phyloP scores from a whole-genome alignment of 2,329 filamentous ascomycete species.

The Ophiocordyceps unilateralis region DNA sequence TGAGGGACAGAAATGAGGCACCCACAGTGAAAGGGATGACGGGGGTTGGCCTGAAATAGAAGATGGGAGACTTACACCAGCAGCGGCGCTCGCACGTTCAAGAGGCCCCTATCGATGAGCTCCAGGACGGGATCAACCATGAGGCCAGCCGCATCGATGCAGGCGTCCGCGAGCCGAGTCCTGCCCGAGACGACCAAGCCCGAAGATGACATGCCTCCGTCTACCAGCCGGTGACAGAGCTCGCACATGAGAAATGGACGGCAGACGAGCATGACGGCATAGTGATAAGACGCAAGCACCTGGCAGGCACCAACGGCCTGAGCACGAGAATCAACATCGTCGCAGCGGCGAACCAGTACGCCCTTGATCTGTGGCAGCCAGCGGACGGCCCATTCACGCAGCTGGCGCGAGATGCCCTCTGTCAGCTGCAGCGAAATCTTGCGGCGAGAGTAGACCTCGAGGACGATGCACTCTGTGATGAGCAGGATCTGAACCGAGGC shows the following conservation, averaged over 20 bases:
- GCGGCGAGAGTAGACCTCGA: slow-evolving; percentile 33
- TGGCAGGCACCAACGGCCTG: slow-evolving; percentile 30
- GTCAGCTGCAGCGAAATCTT: slow-evolving; percentile 36
- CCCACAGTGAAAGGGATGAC: background rate
- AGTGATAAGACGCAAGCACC: slow-evolving; percentile 35
- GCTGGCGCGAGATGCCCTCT: slow-evolving; percentile 33
- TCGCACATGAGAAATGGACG: slow-evolving; percentile 40
- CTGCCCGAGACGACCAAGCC: slow-evolving; percentile 22
- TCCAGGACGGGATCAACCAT: slow-evolving; percentile 32
- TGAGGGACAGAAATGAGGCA: background rate
- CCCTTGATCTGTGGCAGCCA: slow-evolving; percentile 30
- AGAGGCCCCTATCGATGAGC: slow-evolving; percentile 21
- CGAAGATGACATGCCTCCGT: slow-evolving; percentile 7
- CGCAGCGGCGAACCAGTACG: slow-evolving; percentile 4
- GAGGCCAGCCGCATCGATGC: slow-evolving; percentile 34
- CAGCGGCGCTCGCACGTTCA: slow-evolving; percentile 29
- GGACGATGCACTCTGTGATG: slow-evolving; percentile 30
- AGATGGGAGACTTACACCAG: slow-evolving; percentile 25
- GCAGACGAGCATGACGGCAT: slow-evolving; percentile 38
- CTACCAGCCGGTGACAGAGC: slow-evolving; percentile 26
- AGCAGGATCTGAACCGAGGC: slow-evolving; percentile 35
- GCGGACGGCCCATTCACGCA: slow-evolving; percentile 30
- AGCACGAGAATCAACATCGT: slow-evolving; percentile 2
- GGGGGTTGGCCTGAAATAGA: background rate
- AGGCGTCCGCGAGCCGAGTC: slow-evolving; percentile 34